These are phyloP conservation scores for Linnemannia elongata DNA, from an alignment of 192 early-diverging fungal genomes.

Conservation along the genomic window DNA sequence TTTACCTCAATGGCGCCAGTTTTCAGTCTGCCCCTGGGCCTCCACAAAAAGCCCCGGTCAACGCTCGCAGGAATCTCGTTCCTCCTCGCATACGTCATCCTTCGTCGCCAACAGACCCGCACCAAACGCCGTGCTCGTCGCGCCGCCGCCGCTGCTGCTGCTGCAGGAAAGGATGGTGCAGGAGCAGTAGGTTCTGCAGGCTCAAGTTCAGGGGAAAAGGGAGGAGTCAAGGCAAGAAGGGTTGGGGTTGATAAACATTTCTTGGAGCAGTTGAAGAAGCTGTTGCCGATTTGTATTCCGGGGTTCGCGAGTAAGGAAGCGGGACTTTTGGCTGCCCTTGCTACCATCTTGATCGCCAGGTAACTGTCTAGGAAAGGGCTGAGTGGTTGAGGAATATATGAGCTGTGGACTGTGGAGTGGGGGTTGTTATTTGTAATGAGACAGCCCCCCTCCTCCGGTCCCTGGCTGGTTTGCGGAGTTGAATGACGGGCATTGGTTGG, in stretches of 20 bases:
- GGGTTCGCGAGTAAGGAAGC: conserved; percentile 66
- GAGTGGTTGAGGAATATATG: not conserved
- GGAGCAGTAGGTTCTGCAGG: not conserved
- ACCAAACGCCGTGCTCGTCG: conserved; percentile 47
- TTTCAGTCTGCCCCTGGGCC: conserved; percentile 37
- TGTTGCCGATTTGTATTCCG: conserved; percentile 73
- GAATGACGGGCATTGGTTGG: not conserved
- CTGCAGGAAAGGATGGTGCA: not conserved
- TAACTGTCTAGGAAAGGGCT: not conserved
- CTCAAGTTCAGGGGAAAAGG: not conserved
- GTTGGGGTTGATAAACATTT: conserved; percentile 71
- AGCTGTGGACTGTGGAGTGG: not conserved
- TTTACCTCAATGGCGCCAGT: conserved; percentile 29
- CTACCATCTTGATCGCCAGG: conserved; percentile 68
- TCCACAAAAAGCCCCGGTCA: conserved; percentile 27
- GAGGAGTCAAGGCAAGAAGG: conserved; percentile 21
- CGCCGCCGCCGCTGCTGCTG: conserved; percentile 16
- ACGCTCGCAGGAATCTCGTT: conserved; percentile 42
- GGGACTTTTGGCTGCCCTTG: conserved; percentile 59
- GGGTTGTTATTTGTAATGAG: not conserved
- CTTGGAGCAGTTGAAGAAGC: conserved; percentile 66
- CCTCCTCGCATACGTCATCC: conserved; percentile 43
- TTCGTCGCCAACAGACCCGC: conserved; percentile 39
- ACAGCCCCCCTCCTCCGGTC: too few species aligned
- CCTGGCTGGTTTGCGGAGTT: conserved; percentile 2